Conservation (phyloP, 768 basidiomycete genomes). For the Auriscalpium microsporum region DNA sequence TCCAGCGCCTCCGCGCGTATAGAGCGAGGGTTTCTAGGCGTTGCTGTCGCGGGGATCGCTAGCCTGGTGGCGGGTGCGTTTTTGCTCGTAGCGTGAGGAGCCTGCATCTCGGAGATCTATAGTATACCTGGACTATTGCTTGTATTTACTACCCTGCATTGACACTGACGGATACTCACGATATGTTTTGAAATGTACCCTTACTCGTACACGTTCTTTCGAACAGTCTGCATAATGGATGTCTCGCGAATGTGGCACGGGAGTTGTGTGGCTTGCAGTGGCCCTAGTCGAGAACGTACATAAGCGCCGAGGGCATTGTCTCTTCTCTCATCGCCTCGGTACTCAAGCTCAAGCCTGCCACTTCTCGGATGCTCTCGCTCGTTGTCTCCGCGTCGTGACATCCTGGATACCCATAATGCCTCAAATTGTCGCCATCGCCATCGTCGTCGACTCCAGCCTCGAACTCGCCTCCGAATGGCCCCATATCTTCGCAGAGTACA, state of each 20-base stretch:
- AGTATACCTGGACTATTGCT: not conserved
- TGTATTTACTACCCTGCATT: not conserved
- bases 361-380: too few relatives aligned
- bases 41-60: not conserved
- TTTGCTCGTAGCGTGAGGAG: not conserved
- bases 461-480: constrained; percentile 12
- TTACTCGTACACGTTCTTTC: too few relatives aligned
- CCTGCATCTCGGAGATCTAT: not conserved
- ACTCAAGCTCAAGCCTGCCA: too few relatives aligned
- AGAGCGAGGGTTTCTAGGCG: not conserved
- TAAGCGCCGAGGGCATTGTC: too few relatives aligned
- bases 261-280: too few relatives aligned
- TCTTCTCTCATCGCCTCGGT: too few relatives aligned
- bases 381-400: too few relatives aligned
- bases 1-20: not conserved
- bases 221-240: too few relatives aligned
- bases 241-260: too few relatives aligned
- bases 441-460: constrained; percentile 15
- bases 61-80: not conserved
- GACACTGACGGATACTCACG: not conserved
- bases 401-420: not conserved
- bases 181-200: too few relatives aligned
- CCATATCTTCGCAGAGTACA: constrained; percentile 5
- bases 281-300: too few relatives aligned
- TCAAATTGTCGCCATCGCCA: constrained; percentile 7